Evolutionary conservation across 306 rosid genomes (phyloP), one percentile per base, ranked within the genome.

Genomic region (Argentina anserina): DNA sequence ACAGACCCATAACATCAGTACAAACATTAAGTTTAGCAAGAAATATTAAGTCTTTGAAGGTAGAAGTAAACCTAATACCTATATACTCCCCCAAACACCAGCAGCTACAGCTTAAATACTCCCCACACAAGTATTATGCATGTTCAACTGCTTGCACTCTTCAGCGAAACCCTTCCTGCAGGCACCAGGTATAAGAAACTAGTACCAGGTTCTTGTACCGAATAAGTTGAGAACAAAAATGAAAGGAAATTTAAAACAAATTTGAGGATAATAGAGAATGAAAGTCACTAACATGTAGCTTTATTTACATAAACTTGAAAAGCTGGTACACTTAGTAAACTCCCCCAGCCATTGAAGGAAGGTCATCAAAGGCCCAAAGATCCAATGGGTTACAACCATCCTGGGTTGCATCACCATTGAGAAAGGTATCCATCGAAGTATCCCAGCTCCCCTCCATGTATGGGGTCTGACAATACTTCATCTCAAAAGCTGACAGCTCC

Each of bases 281-380:
- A 13, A 36, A 74, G 75, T 72, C 75, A 89, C 92, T 85, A 75
- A 85, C 96, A 81, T 89, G 92, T 80, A 83, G 92, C 90, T 86
- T 91, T 94, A 89, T 94, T 94, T 94, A 91, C 96, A 89, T 84
- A 81, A 78, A 73, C 43, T 43, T 75, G 76, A 65, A 66, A 68
- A 33, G 67, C 79, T 40, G 25, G 75, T 59, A 58, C 56, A 78
- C 82, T 88, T 21, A 94, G 87, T 84, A 88, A 55, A 7, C 85
- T 61, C 87, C 91, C 33, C 87, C 94, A 49, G 71, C 73, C 66
- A 85, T 2, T 58, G 82, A 43, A 29, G 97, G 79, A 74, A 88
- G 56, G 58, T 94, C 99, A 53, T 89, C 95, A 25, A 91, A 94
- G 87, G 79, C 83, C 99, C 96, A 94, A 41, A 91, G 86, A 73